Conservation (phyloP, 2,329 filamentous ascomycete genomes). For the Didymella pinodella region DNA sequence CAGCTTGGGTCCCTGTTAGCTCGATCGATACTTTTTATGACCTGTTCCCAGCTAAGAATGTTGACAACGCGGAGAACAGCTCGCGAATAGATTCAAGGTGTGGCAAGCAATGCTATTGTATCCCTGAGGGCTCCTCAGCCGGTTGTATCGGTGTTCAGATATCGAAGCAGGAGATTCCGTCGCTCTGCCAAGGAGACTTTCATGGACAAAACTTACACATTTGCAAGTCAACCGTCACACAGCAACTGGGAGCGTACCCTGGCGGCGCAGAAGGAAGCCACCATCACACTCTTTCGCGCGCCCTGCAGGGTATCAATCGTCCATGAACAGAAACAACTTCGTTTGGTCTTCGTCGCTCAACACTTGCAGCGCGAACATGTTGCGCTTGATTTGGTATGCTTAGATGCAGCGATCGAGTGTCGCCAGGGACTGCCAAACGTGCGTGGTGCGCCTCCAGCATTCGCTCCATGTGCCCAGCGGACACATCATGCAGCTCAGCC, state of each 20-base stretch:
- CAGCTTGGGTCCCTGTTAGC: neutral
- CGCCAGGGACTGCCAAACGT: neutral
- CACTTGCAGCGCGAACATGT: slow-evolving; percentile 4
- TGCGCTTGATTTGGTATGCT: slow-evolving; percentile 12
- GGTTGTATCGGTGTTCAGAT: neutral
- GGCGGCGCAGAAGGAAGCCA: neutral
- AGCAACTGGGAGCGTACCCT: neutral
- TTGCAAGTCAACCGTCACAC: slow-evolving; percentile 1
- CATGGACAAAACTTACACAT: neutral
- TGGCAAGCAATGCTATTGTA: neutral
- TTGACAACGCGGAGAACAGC: neutral
- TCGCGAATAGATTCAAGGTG: neutral
- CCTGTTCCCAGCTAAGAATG: neutral
- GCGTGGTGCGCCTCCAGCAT: neutral
- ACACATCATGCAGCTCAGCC: slow-evolving; percentile 3
- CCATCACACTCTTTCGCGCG: neutral
- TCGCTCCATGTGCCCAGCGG: neutral
- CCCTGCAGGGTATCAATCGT: neutral
- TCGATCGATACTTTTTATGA: neutral
- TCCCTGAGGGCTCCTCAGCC: slow-evolving; percentile 10
- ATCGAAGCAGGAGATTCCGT: neutral
- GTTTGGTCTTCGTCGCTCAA: neutral
- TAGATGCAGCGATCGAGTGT: slow-evolving; percentile 7
- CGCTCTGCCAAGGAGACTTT: neutral
- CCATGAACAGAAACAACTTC: neutral